Base-by-base conservation (phyloP, 2,329 filamentous ascomycete species). In the Epichloe bromicola region DNA sequence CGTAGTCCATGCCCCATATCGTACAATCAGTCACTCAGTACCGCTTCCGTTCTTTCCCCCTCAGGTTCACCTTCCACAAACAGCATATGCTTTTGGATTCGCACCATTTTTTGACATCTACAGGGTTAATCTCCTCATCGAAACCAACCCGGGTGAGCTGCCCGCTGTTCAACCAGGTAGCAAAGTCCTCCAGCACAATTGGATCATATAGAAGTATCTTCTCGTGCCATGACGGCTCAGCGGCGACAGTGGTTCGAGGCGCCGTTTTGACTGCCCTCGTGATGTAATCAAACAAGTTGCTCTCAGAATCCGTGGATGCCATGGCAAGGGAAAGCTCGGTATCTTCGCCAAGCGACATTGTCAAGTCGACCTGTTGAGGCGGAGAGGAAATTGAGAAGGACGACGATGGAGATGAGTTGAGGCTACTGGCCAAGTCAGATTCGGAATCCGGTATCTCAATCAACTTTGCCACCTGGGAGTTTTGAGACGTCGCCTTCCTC, bases 201-300 rank as follows among this genome's bases (percentile, higher is more conserved):
- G 91, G 88, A 60, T 97, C 90, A 63, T 94, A 97, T 63, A 97
- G 79, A 5, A 97, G 72, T 45, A 98, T 96, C 68, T 89, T 94
- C 67, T 97, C 88, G 59, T 94, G 76, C 87, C 90, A 97, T 2
- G 80, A 88, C 14, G 80, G 80, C 2, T 74, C 63, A 6, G 56
- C 55, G 1, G 74, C 67, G 56, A 82, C 70, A 4, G 59, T 70
- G 0, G 76, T 72, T 12, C 70, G 71, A 3, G 79, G 73, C 4
- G 73, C 70, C 1, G 69, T 68, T 8, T 61, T 75, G 10, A 85
- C 68, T 1, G 79, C 80, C 39, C 69, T 67, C 0, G 75, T 77
- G 48, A 85, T 81, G 55, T 72, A 65, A 26, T 60, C 59, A 54
- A 81, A 81, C 23, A 81, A 58, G 0, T 60, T 61, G 0, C 66